phyloP scores from a whole-genome alignment of 495 filamentous ascomycete species.

The Tuber borchii region DNA sequence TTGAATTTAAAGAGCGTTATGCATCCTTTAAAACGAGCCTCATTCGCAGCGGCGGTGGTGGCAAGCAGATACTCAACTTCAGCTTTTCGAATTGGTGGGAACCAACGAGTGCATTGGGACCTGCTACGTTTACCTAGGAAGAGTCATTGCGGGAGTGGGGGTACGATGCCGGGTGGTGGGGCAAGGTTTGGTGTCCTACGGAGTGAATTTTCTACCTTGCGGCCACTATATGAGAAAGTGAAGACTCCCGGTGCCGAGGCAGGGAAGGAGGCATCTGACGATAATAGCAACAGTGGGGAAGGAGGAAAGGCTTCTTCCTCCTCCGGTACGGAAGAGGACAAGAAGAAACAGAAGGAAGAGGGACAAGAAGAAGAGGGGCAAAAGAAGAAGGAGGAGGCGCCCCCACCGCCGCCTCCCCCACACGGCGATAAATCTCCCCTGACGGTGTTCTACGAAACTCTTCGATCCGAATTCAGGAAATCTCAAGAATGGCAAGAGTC shows the following conservation, averaged over 20 bases:
- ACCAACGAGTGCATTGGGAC: constrained; percentile 28
- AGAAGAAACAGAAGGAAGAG: constrained; percentile 47
- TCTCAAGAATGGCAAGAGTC: constrained; percentile 99
- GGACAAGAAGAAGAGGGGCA: constrained; percentile 50
- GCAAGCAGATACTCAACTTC: constrained; percentile 18
- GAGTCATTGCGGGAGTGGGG: background rate
- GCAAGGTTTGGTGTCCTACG: constrained; percentile 25
- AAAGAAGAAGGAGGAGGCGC: constrained; percentile 62
- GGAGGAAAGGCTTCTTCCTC: background rate
- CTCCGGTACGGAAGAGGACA: constrained; percentile 43
- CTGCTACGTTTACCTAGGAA: background rate
- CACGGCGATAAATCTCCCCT: constrained; percentile 97
- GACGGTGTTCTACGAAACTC: constrained; percentile 95
- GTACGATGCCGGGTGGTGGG: constrained; percentile 6
- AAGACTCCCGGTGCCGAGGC: constrained; percentile 1
- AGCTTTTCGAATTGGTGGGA: constrained; percentile 35
- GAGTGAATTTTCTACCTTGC: constrained; percentile 47
- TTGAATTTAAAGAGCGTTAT: constrained; percentile 20
- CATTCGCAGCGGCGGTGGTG: background rate
- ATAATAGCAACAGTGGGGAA: background rate
- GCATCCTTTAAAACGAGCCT: constrained; percentile 26
- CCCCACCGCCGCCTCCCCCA: constrained; percentile 81
- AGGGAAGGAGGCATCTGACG: constrained; percentile 7
- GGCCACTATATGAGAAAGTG: constrained; percentile 12
- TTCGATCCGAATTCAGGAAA: constrained; percentile 84